phyloP scores from a whole-genome alignment of 2,329 filamentous ascomycete species.

The Cadophora luteo-olivacea region DNA sequence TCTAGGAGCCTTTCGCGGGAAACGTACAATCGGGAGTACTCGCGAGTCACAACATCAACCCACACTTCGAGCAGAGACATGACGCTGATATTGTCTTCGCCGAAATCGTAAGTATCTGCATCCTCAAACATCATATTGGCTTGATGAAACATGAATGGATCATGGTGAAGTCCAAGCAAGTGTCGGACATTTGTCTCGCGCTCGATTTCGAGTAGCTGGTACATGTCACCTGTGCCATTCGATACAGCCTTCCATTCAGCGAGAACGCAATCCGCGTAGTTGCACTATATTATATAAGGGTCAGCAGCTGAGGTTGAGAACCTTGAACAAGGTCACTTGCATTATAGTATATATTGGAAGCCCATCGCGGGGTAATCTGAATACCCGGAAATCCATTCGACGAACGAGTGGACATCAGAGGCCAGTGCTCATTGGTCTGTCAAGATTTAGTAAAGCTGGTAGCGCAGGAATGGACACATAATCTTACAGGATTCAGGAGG shows the following conservation, averaged over 20 bases:
- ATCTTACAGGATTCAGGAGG: constrained; percentile 52
- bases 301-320: not conserved
- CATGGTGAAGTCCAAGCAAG: constrained; percentile 56
- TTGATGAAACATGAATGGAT: constrained; percentile 59
- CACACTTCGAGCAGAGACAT: constrained; percentile 18
- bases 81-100: constrained; percentile 1
- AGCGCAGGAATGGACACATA: not conserved
- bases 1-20: constrained; percentile 32
- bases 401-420: constrained; percentile 57
- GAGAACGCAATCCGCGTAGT: constrained; percentile 60
- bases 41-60: constrained; percentile 19
- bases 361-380: constrained; percentile 64
- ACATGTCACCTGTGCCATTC: constrained; percentile 58
- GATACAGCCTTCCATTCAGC: constrained; percentile 67
- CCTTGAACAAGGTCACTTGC: constrained; percentile 39
- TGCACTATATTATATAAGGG: constrained; percentile 52
- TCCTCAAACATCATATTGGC: constrained; percentile 62
- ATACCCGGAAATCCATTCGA: constrained; percentile 62
- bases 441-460: not conserved
- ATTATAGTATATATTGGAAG: constrained; percentile 69
- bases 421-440: constrained; percentile 53
- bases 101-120: constrained; percentile 37
- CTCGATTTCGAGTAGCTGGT: constrained; percentile 57
- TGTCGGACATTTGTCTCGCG: constrained; percentile 60
- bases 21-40: constrained; percentile 35